phyloP scores from a whole-genome alignment of 345 rosid genomes.

The Camelina laxa region DNA sequence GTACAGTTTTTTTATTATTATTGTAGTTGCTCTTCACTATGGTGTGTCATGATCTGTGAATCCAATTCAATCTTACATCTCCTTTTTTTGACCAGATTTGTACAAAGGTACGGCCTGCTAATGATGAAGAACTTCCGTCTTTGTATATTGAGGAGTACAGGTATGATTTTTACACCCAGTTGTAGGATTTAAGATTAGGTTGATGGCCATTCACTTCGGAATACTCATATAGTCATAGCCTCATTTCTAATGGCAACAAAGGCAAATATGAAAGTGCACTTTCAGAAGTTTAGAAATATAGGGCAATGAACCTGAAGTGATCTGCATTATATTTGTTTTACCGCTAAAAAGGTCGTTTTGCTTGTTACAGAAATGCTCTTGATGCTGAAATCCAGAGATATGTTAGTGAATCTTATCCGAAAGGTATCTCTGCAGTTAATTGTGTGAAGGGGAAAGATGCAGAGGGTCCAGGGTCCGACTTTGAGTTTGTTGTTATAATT shows the following conservation, averaged over 20 bases:
- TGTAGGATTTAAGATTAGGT: slow-evolving; percentile 22
- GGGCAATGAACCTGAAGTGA: neutral
- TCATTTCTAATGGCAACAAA: slow-evolving; percentile 16
- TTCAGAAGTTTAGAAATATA: neutral
- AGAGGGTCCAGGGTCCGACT: slow-evolving; percentile 84
- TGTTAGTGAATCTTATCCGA: slow-evolving; percentile 89
- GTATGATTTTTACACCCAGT: slow-evolving; percentile 46
- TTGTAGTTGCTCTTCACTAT: slow-evolving; percentile 1
- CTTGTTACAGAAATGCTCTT: slow-evolving; percentile 67
- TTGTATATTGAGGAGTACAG: slow-evolving; percentile 85
- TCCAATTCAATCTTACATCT: neutral
- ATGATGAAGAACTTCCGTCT: slow-evolving; percentile 91
- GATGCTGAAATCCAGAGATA: slow-evolving; percentile 87
- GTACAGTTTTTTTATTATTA: slow-evolving; percentile 42
- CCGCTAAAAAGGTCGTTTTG: slow-evolving; percentile 18
- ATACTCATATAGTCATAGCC: slow-evolving; percentile 16
- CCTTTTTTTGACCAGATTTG: slow-evolving; percentile 64
- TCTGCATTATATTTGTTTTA: slow-evolving; percentile 7
- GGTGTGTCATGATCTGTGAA: neutral
- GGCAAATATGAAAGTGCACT: neutral
- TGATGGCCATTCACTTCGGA: neutral
- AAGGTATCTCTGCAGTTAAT: slow-evolving; percentile 82
- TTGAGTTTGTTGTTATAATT: slow-evolving; percentile 88
- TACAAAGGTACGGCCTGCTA: slow-evolving; percentile 86
- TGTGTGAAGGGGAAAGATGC: slow-evolving; percentile 77